Evolutionary conservation across 2,329 filamentous ascomycete species (phyloP).

Genomic region (Gremmenia infestans): DNA sequence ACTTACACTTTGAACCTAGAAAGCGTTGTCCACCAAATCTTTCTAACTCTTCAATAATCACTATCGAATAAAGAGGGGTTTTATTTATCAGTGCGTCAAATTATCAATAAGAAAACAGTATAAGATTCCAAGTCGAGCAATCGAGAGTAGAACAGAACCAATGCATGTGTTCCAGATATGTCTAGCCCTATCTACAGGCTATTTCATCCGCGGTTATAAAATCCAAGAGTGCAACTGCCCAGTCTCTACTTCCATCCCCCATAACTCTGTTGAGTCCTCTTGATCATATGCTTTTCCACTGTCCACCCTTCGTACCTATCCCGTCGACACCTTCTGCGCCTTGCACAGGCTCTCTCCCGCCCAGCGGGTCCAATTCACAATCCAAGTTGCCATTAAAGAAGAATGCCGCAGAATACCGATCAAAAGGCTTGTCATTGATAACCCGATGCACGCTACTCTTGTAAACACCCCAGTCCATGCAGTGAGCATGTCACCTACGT

Average conservation of each 20-base stretch:
- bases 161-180: neutral
- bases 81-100: neutral
- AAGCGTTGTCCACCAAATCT: neutral
- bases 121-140: neutral
- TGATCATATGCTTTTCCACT: neutral
- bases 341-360: neutral
- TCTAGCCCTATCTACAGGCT: neutral
- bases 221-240: neutral
- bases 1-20: neutral
- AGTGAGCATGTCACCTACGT: neutral
- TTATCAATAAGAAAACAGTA: neutral
- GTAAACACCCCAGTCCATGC: neutral
- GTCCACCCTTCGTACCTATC: neutral
- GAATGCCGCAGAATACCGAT: neutral
- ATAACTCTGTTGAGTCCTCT: neutral
- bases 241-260: neutral
- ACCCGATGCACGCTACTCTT: neutral
- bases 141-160: neutral
- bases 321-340: neutral
- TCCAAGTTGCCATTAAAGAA: neutral
- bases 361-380: neutral
- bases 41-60: neutral
- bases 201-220: neutral
- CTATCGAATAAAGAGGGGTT: neutral
- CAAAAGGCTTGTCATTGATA: neutral